phyloP scores from a whole-genome alignment of 2,329 filamentous ascomycete species.

The Septoria petroselini region DNA sequence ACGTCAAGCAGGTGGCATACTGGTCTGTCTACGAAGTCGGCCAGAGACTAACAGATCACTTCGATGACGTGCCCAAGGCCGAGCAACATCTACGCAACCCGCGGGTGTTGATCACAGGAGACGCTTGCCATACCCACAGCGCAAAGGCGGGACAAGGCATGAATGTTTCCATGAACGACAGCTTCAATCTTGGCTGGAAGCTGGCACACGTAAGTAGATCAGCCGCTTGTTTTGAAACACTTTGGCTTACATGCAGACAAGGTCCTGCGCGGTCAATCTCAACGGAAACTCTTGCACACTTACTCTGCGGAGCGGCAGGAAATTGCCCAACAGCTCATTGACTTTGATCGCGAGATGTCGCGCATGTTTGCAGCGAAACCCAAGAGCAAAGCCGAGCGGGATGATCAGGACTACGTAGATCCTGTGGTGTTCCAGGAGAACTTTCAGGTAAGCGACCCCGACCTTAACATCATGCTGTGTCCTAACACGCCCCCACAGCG shows the following conservation, averaged over 20 bases:
- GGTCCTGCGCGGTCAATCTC: slow-evolving; percentile 42
- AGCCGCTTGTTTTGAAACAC: neutral
- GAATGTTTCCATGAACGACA: slow-evolving; percentile 70
- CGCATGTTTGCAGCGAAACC: slow-evolving; percentile 46
- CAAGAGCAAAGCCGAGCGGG: slow-evolving; percentile 20
- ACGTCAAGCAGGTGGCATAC: slow-evolving; percentile 64
- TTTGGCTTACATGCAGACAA: neutral
- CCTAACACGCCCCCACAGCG: too few relatives aligned
- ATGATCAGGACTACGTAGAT: slow-evolving; percentile 34
- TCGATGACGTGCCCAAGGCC: slow-evolving; percentile 58
- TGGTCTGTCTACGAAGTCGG: slow-evolving; percentile 62
- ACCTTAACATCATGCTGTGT: too few relatives aligned
- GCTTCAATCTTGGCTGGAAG: slow-evolving; percentile 59
- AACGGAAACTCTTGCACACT: slow-evolving; percentile 46
- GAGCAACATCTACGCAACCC: slow-evolving; percentile 52
- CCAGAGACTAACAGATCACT: slow-evolving; percentile 60
- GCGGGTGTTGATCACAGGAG: slow-evolving; percentile 67
- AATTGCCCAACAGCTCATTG: slow-evolving; percentile 64
- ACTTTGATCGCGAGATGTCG: slow-evolving; percentile 51
- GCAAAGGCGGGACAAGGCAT: slow-evolving; percentile 69
- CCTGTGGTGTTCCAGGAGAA: slow-evolving; percentile 37
- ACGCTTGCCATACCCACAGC: slow-evolving; percentile 55
- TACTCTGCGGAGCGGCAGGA: slow-evolving; percentile 55
- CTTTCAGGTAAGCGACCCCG: too few relatives aligned
- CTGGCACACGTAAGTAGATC: slow-evolving; percentile 35